A percentile compares a stretch with the other conserved stretches of the same genome.
Evolutionary conservation across 768 basidiomycete genomes (phyloP).

Genomic region (Bullera alba): DNA sequence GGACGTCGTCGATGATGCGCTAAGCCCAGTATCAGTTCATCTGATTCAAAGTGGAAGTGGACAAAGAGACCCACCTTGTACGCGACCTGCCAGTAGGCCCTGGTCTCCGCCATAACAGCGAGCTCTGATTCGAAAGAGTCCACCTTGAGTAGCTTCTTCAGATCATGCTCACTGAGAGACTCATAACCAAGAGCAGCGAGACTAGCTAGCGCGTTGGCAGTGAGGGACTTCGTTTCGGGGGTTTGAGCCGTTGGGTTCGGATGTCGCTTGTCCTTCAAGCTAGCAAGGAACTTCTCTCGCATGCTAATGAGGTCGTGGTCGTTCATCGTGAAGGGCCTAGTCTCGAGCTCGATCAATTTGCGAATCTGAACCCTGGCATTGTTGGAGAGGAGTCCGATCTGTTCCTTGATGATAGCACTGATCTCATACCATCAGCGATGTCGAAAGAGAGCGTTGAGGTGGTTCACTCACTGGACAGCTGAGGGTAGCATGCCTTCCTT

Average conservation of each 20-base stretch:
- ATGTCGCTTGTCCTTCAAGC: neutral
- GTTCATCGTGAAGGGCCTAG: conserved; percentile 6
- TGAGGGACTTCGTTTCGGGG: neutral
- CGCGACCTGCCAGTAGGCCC: conserved; percentile 56
- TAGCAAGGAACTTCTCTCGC: neutral
- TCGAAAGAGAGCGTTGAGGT: too few relatives aligned
- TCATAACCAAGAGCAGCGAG: neutral
- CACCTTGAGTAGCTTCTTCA: neutral
- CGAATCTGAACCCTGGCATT: conserved; percentile 1
- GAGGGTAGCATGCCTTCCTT: too few relatives aligned
- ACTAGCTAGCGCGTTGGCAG: conserved; percentile 29
- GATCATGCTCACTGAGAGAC: conserved; percentile 1
- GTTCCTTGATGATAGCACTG: conserved; percentile 3
- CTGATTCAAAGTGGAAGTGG: neutral
- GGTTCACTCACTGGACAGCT: too few relatives aligned
- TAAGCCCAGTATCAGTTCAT: conserved; percentile 25
- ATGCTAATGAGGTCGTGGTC: neutral
- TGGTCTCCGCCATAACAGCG: conserved; percentile 54
- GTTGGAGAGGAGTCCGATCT: neutral
- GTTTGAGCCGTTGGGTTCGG: neutral
- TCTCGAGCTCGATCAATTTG: conserved; percentile 5
- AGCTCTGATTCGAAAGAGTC: conserved; percentile 50
- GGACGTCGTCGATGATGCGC: conserved; percentile 57
- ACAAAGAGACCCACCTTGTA: conserved; percentile 49
- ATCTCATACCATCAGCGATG: too few relatives aligned